Conservation (phyloP, 805 yeast species). For the Wickerhamomyces alni region DNA sequence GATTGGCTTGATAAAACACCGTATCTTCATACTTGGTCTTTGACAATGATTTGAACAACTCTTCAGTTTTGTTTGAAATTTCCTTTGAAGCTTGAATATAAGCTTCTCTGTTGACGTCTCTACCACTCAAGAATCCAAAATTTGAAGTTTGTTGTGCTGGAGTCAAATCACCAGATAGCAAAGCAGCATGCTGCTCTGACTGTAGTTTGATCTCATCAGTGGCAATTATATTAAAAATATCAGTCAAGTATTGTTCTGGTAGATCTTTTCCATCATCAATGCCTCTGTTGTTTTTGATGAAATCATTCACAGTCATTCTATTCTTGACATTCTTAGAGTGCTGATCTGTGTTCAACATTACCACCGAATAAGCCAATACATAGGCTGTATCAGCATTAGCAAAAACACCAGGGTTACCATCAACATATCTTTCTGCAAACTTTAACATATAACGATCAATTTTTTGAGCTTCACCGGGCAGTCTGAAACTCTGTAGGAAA, state of each 20-base stretch:
- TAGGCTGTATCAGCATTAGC: constrained; percentile 94
- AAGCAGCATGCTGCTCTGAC: constrained; percentile 91
- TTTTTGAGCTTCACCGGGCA: constrained; percentile 98
- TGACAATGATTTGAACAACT: constrained; percentile 64
- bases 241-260: constrained; percentile 63
- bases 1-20: constrained; percentile 75
- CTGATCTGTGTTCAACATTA: constrained; percentile 90
- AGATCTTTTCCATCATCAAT: constrained; percentile 87
- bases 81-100: constrained; percentile 90
- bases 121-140: constrained; percentile 58
- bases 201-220: constrained; percentile 82
- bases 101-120: constrained; percentile 73
- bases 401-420: constrained; percentile 84
- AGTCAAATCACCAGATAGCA: constrained; percentile 57
- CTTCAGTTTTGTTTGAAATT: constrained; percentile 84
- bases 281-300: constrained; percentile 81
- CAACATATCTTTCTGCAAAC: constrained; percentile 87
- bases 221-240: constrained; percentile 73
- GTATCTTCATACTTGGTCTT: constrained; percentile 37
- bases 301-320: constrained; percentile 85
- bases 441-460: constrained; percentile 95
- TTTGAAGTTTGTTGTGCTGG: constrained; percentile 33
- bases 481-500: constrained; percentile 81
- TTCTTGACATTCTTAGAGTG: constrained; percentile 83
- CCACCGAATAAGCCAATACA: constrained; percentile 84